Conservation (phyloP, 208 protist species). For the Trypanosoma cruzi region DNA sequence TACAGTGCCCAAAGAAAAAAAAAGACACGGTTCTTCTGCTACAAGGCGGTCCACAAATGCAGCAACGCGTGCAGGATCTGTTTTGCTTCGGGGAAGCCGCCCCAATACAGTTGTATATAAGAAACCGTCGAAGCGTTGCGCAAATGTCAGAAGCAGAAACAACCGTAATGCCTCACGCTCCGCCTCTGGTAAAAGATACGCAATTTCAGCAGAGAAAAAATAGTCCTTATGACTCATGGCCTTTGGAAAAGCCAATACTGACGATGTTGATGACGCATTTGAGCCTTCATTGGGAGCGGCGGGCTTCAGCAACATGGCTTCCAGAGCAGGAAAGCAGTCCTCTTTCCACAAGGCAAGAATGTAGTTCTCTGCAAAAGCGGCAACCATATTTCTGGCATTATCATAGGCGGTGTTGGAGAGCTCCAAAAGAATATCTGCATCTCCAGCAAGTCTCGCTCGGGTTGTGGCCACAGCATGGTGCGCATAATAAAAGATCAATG, state of each 20-base stretch:
- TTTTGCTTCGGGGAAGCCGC: slow-evolving; percentile 13
- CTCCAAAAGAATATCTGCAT: not conserved
- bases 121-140: not conserved
- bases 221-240: not conserved
- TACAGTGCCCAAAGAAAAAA: not conserved
- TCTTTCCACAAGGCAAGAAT: slow-evolving; percentile 25
- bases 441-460: not conserved
- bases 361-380: slow-evolving; percentile 16
- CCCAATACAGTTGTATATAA: not conserved
- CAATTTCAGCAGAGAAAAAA: slow-evolving; percentile 9
- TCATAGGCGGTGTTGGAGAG: slow-evolving; percentile 1
- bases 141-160: slow-evolving; percentile 22
- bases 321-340: slow-evolving; percentile 3
- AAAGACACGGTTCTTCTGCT: slow-evolving; percentile 15
- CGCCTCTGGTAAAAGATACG: slow-evolving; percentile 23
- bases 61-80: slow-evolving; percentile 3
- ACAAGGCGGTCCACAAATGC: slow-evolving; percentile 14
- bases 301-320: slow-evolving; percentile 18
- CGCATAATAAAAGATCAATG: slow-evolving; percentile 18
- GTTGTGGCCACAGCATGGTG: slow-evolving; percentile 1
- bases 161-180: slow-evolving; percentile 27
- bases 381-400: slow-evolving; percentile 3
- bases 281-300: not conserved
- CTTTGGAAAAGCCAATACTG: not conserved
- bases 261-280: not conserved